Percentiles rank a stretch among this genome's conserved stretches.
These are phyloP conservation scores for Tricholoma sp. DNA, from an alignment of 768 basidiomycete species.

Conservation along the genomic window DNA sequence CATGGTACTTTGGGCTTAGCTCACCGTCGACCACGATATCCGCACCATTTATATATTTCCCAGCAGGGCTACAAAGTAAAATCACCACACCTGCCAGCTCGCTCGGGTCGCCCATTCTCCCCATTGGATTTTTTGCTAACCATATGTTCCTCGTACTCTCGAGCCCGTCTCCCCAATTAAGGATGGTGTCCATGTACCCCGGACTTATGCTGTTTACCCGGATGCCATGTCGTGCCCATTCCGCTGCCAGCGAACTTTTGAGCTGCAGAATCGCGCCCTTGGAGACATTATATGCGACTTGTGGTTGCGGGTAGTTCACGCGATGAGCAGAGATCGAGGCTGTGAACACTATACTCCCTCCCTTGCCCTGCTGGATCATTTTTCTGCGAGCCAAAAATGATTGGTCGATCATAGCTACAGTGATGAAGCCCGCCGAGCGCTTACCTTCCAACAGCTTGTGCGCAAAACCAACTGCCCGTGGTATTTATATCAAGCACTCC, in stretches of 20 bases:
- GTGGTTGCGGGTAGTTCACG: constrained; percentile 37
- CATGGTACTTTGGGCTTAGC: too few species aligned
- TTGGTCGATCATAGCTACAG: not conserved
- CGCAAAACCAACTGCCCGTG: constrained; percentile 42
- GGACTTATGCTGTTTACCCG: not conserved
- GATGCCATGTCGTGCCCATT: constrained; percentile 25
- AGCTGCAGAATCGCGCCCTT: constrained; percentile 27
- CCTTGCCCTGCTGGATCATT: constrained; percentile 36
- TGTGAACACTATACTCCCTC: constrained; percentile 38
- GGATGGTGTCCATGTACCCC: too few species aligned
- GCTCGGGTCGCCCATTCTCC: too few species aligned
- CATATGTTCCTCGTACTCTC: too few species aligned
- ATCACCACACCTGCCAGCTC: too few species aligned
- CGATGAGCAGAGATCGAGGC: constrained; percentile 38
- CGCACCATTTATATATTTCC: too few species aligned
- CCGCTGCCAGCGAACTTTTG: constrained; percentile 33
- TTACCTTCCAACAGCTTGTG: constrained; percentile 35
- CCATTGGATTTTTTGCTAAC: too few species aligned
- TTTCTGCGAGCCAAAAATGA: constrained; percentile 22
- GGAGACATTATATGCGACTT: constrained; percentile 37
- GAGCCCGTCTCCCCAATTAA: too few species aligned
- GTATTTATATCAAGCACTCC: constrained; percentile 36
- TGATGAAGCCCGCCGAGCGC: not conserved
- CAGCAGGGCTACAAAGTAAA: too few species aligned
- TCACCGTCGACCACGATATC: too few species aligned